phyloP scores from a whole-genome alignment of 495 filamentous ascomycete genomes.

The Xylaria curta region DNA sequence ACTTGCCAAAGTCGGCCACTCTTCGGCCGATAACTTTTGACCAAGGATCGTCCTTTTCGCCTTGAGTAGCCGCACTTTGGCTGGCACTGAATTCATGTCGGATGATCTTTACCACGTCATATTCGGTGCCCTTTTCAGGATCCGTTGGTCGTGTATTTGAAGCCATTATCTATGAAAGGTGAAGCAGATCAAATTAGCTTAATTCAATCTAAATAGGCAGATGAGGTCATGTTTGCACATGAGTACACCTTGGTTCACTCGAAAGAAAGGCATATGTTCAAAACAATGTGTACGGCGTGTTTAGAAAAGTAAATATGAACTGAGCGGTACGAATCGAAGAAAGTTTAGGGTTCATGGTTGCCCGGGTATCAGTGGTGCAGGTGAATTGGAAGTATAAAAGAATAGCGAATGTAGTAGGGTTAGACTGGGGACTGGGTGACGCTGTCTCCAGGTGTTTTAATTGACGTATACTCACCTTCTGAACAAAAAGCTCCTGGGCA shows the following conservation, averaged over 20 bases:
- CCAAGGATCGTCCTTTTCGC: constrained; percentile 48
- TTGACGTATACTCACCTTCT: constrained; percentile 13
- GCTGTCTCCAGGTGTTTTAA: neutral
- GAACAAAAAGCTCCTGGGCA: constrained; percentile 6
- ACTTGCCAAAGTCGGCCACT: constrained; percentile 57
- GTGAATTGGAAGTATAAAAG: neutral
- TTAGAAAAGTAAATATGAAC: neutral
- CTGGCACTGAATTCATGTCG: constrained; percentile 65
- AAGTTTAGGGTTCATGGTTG: neutral
- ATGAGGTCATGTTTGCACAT: neutral
- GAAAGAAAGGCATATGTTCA: neutral
- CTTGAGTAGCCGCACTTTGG: neutral
- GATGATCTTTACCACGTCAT: constrained; percentile 69
- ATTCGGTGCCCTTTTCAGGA: constrained; percentile 61
- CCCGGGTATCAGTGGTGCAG: neutral
- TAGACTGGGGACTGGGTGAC: neutral
- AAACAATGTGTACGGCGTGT: neutral
- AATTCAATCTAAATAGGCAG: constrained; percentile 53
- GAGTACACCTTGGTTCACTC: neutral
- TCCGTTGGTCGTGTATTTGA: constrained; percentile 38
- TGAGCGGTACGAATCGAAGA: neutral
- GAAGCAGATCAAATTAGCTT: constrained; percentile 54
- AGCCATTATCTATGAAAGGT: constrained; percentile 52
- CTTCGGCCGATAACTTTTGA: constrained; percentile 67
- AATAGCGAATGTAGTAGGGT: neutral